Evolutionary conservation across 805 yeast species (phyloP), one percentile per base, ranked within the genome.

Genomic region (Ogataea trehalophila): DNA sequence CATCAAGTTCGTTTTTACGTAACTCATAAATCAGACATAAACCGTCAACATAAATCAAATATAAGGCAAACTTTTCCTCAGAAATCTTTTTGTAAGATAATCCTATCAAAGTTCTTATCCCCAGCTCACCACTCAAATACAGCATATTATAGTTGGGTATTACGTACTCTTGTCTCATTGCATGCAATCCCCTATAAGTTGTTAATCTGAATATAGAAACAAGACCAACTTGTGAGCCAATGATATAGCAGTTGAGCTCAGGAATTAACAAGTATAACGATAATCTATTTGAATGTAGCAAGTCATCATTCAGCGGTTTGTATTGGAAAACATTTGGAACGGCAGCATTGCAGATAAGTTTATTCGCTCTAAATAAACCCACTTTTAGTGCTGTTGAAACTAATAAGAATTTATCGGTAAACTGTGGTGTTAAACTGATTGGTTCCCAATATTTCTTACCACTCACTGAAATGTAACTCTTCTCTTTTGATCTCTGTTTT

Each of bases 271-370:
- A 39, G 2, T 57, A 46, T 11, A 68, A 39, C 9, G 67, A 65
- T 6, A 67, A 45, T 29, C 72, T 49, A 44, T 65, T 58, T 1
- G 62, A 60, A 37, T 50, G 50, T 6, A 50, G 40, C 35, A 57
- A 56, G 18, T 71, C 76, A 14, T 71, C 75, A 45, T 62, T 64
- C 23, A 58, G 57, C 7, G 76, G 72, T 20, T 46, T 54, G 45
- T 51, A 58, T 16, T 50, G 54, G 54, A 76, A 79, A 1, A 77
- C 57, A 20, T 68, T 59, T 4, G 69, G 61, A 1, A 79, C 72
- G 1, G 78, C 70, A 5, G 78, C 70, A 52, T 70, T 73, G 56
- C 82, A 77, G 34, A 74, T 67, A 20, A 80, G 62, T 11, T 71
- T 66, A 43, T 74, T 73, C 0, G 67, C 66, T 23, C 73, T 63